Evolutionary conservation across 139 green algal genomes (phyloP), one percentile per base, ranked within the genome.

Genomic region (Coelastrella sp.): DNA sequence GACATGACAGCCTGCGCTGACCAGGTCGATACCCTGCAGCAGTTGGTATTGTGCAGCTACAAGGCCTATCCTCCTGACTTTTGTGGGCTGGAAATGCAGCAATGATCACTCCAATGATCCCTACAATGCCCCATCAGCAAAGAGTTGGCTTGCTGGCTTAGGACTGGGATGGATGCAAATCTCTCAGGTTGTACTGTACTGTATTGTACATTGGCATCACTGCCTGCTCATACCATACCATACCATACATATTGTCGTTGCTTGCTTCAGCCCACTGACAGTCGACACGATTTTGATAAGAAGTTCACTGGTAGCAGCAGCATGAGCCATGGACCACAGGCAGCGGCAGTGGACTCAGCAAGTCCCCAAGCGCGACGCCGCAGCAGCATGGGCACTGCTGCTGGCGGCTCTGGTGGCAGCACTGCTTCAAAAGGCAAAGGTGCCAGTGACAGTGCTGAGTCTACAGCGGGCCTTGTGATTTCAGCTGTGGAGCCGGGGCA

Each of bases 181-280:
- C 63, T 22, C 15, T 72, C 12, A 72, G 63, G 63, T 14, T 72
- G 63, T 17, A 17, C 63, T 17, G 12, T 72, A 72, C 4, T 22
- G 15, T 82, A 35, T 4, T 59, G 19, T 17, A 17, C 19, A 14
- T 7, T 6, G 11, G 14, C 24, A 82, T 35, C 11, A 15, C 24
- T 82, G 4, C 74, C 74, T 20, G 11, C 14, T 82, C 17, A 17
- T 1, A 6, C 74, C n/a, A n/a, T n/a, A n/a, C n/a, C n/a, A n/a
- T n/a, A n/a, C n/a, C n/a, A n/a, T n/a, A n/a, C n/a, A n/a, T n/a
- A 84, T 58, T 15, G n/a, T n/a, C 4, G 65, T 89, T 75, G 20
- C 4, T 81, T 56, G 6, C 7, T 83, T 56, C 85, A 89, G 85
- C 57, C 85, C 7, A 72, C 22, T 56, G 57, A 78, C 84, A 89